Evolutionary conservation across 2,329 filamentous ascomycete species (phyloP), one percentile per base, ranked within the genome.

Genomic region (Verticillium dahliae): DNA sequence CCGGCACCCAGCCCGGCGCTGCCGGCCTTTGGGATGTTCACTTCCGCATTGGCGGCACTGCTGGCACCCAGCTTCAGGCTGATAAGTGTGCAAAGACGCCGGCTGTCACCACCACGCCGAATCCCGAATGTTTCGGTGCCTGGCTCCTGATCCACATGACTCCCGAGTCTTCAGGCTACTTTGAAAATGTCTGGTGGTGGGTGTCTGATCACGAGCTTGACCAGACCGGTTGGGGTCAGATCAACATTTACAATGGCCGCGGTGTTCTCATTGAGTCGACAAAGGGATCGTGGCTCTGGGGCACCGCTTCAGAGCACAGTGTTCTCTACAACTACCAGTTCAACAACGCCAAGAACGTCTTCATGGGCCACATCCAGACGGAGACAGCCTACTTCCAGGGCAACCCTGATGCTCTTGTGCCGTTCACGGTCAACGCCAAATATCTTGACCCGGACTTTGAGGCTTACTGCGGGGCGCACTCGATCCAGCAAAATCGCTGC

Each of bases 21-120:
- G 88, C 87, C 22, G 94, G 87, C 65, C 87, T 97, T 76, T 99
- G 93, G 91, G 95, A 99, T 70, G 88, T 93, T n/a, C 95, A 99
- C 80, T 89, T 95, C 78, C 91, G 95, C 71, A 85, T 99, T 68
- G 94, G 92, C 69, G 95, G 95, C 54, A 88, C 89, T 60, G 88
- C 90, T 4, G 94, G 94, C 63, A 96, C 93, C 34, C 77, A 90
- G 66, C 84, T 98, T 15, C 91, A 96, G 76, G 89, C 88, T 18
- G 83, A 91, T 73, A 87, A 81, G 61, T 97, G 93, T 79, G 75
- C 84, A 73, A 96, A 96, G 82, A 90, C 88, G 65, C 90, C 90
- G 52, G 80, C 82, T 58, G 76, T 80, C 14, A 82, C 81, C 6
- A 86, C 89, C 58, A 73, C 76, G 3, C 83, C 88, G 66, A 87